Percentiles rank a stretch among this genome's conserved stretches.
Evolutionary conservation across 2,329 filamentous ascomycete species (phyloP).

Genomic region (Fusarium mexicanum): DNA sequence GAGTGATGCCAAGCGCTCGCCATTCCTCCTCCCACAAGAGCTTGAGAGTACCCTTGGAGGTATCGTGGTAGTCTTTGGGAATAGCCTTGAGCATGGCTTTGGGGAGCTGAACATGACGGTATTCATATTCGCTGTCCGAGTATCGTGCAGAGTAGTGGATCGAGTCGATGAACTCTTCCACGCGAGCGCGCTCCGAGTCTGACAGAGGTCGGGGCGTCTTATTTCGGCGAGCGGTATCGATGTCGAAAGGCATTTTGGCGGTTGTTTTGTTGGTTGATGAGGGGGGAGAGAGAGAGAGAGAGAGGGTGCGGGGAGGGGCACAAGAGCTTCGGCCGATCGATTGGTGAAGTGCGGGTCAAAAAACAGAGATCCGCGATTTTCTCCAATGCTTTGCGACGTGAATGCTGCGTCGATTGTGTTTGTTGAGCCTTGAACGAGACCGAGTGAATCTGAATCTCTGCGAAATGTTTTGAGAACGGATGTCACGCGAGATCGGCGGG

Average conservation of each 20-base stretch:
- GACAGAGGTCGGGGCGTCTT: conserved; percentile 82
- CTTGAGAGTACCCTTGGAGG: conserved; percentile 89
- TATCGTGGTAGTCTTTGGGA: conserved; percentile 93
- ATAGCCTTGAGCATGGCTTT: conserved; percentile 99
- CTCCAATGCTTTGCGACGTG: conserved; percentile 6
- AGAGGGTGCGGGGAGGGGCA: conserved; percentile 34
- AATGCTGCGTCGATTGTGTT: neutral
- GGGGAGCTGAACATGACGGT: conserved; percentile 95
- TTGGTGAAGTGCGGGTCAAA: conserved; percentile 31
- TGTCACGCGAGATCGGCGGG: conserved; percentile 39
- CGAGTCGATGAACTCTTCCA: conserved; percentile 91
- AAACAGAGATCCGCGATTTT: conserved; percentile 15
- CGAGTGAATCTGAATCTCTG: neutral
- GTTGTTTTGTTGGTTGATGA: conserved; percentile 2
- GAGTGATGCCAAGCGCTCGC: conserved; percentile 95
- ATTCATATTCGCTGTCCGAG: conserved; percentile 91
- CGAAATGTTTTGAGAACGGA: conserved; percentile 13
- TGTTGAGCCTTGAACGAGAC: neutral
- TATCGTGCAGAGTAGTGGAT: conserved; percentile 99
- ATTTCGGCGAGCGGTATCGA: conserved; percentile 88
- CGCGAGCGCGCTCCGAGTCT: conserved; percentile 80
- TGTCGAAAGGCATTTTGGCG: conserved; percentile 55
- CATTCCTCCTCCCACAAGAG: conserved; percentile 98
- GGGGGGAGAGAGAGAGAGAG: conserved; percentile 15
- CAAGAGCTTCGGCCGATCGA: conserved; percentile 33